Evolutionary conservation across 2,329 filamentous ascomycete species (phyloP), one percentile per base, ranked within the genome.

Genomic region (Fusarium clavum): DNA sequence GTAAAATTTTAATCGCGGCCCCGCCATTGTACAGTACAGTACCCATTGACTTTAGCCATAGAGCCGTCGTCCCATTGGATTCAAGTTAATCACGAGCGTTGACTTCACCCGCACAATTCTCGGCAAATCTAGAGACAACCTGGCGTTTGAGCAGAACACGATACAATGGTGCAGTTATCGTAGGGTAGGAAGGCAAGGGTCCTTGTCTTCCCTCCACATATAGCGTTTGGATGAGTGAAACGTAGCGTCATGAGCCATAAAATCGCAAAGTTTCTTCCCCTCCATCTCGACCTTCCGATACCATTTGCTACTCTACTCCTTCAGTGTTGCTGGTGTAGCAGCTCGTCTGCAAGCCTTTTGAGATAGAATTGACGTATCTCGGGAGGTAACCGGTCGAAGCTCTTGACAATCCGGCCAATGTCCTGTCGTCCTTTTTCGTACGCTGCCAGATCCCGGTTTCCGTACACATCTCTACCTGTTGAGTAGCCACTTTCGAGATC

Each of bases 391-490:
- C 83, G 87, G 41, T 86, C 85, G 75, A 95, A 94, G 4, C 84
- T 84, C 64, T 85, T 88, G 0, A 82, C 80, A 27, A 97, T 90
- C 71, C 88, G 90, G 46, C 87, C 84, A 8, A 97, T 80, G 73
- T 95, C 92, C 69, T 87, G 85, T 55, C 94, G 85, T 0, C 92
- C 92, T 74, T 92, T 94, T 77, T 97, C 93, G 77, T 97, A 97
- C 2, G 91, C 92, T 41, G 91, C 91, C 52, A 97, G 79, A 79
- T 97, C 94, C 41, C 93, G 86, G 76, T 97, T 97, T 2, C 93
- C 94, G 76, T 97, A 97, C 0, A 97, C 91, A 77, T 97, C 94
- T 70, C 90, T 87, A 2, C 94, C 94, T 2, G 86, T 79, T 1
- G 93, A 89, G 77, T 96, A 96, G 2, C 87, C 89, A 5, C 78